Conservation (phyloP, 2,329 filamentous ascomycete genomes). For the Colletotrichum cordylinicola region DNA sequence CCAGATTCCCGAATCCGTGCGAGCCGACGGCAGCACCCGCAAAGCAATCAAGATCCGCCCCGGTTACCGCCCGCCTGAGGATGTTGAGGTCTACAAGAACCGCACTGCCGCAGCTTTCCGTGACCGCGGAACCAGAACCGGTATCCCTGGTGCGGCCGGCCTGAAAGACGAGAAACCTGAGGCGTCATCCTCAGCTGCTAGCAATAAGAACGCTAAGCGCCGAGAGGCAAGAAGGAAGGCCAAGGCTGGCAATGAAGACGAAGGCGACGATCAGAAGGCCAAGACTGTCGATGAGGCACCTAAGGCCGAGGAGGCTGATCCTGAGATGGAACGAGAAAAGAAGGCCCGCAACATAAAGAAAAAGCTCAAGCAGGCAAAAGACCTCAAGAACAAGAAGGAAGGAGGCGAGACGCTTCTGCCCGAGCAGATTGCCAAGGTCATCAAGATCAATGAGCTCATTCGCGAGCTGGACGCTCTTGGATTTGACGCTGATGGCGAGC, state of each 20-base stretch:
- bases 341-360: constrained; percentile 91
- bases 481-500: constrained; percentile 79
- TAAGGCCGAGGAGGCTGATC: constrained; percentile 58
- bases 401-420: constrained; percentile 83
- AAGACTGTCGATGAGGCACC: constrained; percentile 29
- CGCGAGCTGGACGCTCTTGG: constrained; percentile 86
- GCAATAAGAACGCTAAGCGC: constrained; percentile 87
- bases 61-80: constrained; percentile 92
- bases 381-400: constrained; percentile 90
- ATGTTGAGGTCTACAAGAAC: constrained; percentile 96
- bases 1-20: constrained; percentile 85
- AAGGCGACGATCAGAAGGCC: constrained; percentile 46
- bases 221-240: constrained; percentile 62
- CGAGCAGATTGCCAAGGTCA: constrained; percentile 96
- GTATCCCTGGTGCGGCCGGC: constrained; percentile 76
- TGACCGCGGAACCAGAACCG: constrained; percentile 67
- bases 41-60: constrained; percentile 94
- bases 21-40: constrained; percentile 88
- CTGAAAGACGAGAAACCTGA: constrained; percentile 55
- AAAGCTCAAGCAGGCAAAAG: constrained; percentile 92
- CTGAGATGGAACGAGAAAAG: constrained; percentile 85
- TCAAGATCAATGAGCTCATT: constrained; percentile 94
- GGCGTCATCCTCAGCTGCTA: constrained; percentile 52
- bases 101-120: constrained; percentile 86
- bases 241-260: constrained; percentile 62